Evolutionary conservation across 805 yeast genomes (phyloP).

Genomic region (Barnettozyma siamensis): DNA sequence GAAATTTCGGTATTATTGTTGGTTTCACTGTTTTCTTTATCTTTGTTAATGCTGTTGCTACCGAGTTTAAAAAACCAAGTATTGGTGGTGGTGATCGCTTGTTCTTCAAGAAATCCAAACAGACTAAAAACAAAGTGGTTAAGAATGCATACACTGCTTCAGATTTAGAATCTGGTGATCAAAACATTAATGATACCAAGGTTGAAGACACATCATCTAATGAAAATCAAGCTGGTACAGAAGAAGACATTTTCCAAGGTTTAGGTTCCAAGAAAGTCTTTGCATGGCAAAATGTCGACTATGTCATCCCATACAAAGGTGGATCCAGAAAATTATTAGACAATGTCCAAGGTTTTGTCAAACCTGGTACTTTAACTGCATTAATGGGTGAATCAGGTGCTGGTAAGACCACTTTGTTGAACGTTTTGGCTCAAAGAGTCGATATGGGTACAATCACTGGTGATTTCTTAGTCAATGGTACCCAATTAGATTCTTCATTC

Average conservation of each 20-base stretch:
- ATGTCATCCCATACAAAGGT: slow-evolving; percentile 27
- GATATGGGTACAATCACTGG: slow-evolving; percentile 40
- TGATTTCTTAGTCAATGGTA: slow-evolving; percentile 45
- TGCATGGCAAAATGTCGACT: slow-evolving; percentile 29
- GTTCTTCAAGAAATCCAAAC: slow-evolving; percentile 45
- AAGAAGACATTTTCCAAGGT: slow-evolving; percentile 18
- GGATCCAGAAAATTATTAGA: slow-evolving; percentile 31
- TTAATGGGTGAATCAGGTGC: slow-evolving; percentile 45
- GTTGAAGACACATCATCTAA: background rate
- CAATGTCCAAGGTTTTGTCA: slow-evolving; percentile 12
- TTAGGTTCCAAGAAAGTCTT: slow-evolving; percentile 27
- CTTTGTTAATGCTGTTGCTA: slow-evolving; percentile 41
- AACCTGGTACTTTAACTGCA: slow-evolving; percentile 46
- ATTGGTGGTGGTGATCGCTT: slow-evolving; percentile 33
- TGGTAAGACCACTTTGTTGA: slow-evolving; percentile 12
- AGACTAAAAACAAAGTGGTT: slow-evolving; percentile 1
- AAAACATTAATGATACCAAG: slow-evolving; percentile 7
- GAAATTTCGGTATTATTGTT: slow-evolving; percentile 66
- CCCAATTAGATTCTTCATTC: slow-evolving; percentile 48
- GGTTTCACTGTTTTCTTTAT: slow-evolving; percentile 52
- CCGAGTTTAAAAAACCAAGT: slow-evolving; percentile 44
- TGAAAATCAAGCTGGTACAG: slow-evolving; percentile 1
- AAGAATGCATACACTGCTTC: background rate
- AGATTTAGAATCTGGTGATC: slow-evolving; percentile 28
- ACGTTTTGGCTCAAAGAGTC: slow-evolving; percentile 37